A percentile compares a stretch with the other conserved stretches of the same genome.
Evolutionary conservation across 2,329 filamentous ascomycete species (phyloP).

Genomic region (Aureobasidium subglaciale): DNA sequence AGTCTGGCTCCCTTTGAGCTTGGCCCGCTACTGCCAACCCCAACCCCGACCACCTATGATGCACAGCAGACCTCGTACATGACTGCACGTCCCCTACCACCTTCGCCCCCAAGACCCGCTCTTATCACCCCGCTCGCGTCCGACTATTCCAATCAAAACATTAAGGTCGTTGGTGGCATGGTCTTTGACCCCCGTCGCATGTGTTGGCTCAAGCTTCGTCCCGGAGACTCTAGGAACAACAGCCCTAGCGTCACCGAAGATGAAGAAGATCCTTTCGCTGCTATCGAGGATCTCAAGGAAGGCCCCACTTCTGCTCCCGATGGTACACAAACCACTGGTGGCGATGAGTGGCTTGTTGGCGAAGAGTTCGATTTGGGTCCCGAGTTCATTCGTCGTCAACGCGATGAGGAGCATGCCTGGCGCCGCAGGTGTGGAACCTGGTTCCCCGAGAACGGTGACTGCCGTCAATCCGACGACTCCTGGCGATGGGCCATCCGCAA

Average conservation of each 20-base stretch:
- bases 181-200: slow-evolving; percentile 95
- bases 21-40: slow-evolving; percentile 29
- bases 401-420: slow-evolving; percentile 90
- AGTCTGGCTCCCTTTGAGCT: slow-evolving; percentile 70
- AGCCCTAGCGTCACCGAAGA: slow-evolving; percentile 61
- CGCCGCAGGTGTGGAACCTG: slow-evolving; percentile 79
- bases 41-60: slow-evolving; percentile 29
- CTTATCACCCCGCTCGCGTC: slow-evolving; percentile 75
- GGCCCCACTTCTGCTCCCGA: slow-evolving; percentile 26
- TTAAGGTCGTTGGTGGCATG: slow-evolving; percentile 96
- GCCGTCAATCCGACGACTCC: slow-evolving; percentile 47
- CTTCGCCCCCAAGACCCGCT: slow-evolving; percentile 54
- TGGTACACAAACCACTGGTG: slow-evolving; percentile 16
- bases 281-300: slow-evolving; percentile 87
- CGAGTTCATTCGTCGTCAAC: slow-evolving; percentile 81
- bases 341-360: slow-evolving; percentile 61
- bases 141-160: slow-evolving; percentile 65
- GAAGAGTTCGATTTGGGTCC: slow-evolving; percentile 98
- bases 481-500: slow-evolving; percentile 70
- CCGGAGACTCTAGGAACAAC: slow-evolving; percentile 22
- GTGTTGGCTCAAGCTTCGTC: slow-evolving; percentile 82
- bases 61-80: slow-evolving; percentile 28
- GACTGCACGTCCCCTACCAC: slow-evolving; percentile 21
- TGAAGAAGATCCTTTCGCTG: slow-evolving; percentile 86
- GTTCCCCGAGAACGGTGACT: slow-evolving; percentile 55